A percentile compares a stretch with the other conserved stretches of the same genome.
These are phyloP conservation scores for Capniomyces stellatus DNA, from an alignment of 371 early-diverging fungal genomes.

Conservation along the genomic window DNA sequence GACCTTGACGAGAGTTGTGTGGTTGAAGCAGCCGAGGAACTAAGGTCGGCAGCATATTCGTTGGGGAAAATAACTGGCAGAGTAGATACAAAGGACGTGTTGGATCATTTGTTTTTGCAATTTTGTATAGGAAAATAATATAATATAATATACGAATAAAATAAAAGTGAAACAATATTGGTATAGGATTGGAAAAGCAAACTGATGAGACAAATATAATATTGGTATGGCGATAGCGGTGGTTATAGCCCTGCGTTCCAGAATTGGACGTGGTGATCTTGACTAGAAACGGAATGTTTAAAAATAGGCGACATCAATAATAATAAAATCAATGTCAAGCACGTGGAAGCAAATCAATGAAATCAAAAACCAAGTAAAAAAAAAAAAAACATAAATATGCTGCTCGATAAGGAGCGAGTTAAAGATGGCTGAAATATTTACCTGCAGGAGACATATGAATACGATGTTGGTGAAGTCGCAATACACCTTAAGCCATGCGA, in stretches of 20 bases:
- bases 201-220: too few relatives aligned
- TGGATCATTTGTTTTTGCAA: slow-evolving; percentile 56
- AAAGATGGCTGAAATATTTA: not conserved
- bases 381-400: not conserved
- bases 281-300: not conserved
- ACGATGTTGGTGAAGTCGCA: slow-evolving; percentile 40
- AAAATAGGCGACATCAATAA: not conserved
- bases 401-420: not conserved
- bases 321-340: too few relatives aligned
- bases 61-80: slow-evolving; percentile 58
- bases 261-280: not conserved
- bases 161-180: not conserved
- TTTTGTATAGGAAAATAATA: slow-evolving; percentile 74
- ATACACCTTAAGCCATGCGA: slow-evolving; percentile 38
- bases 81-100: slow-evolving; percentile 53
- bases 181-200: too few relatives aligned
- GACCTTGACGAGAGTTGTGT: slow-evolving; percentile 25
- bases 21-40: slow-evolving; percentile 60
- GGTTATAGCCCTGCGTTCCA: too few relatives aligned
- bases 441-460: slow-evolving; percentile 26
- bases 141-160: not conserved
- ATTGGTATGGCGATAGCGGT: too few relatives aligned
- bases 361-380: too few relatives aligned
- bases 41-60: slow-evolving; percentile 46
- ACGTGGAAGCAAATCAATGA: too few relatives aligned